A percentile compares a stretch with the other conserved stretches of the same genome.
Evolutionary conservation across 352 stramenopile species (phyloP).

Genomic region (Pelagophyceae sp.): DNA sequence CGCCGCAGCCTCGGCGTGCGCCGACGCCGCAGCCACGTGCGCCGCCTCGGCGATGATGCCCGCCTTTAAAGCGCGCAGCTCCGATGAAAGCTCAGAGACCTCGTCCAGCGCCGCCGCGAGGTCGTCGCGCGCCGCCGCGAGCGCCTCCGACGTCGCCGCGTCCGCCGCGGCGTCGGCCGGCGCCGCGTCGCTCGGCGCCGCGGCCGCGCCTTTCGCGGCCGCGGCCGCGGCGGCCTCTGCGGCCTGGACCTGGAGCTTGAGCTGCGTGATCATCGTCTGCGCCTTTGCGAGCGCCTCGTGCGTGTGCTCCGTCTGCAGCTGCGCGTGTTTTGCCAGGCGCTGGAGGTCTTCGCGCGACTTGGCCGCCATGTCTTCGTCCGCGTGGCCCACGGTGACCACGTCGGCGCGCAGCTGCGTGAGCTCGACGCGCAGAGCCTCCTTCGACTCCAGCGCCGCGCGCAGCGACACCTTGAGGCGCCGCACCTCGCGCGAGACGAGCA

Average conservation of each 20-base stretch:
- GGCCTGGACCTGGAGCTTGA: background rate
- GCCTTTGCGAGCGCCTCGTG: background rate
- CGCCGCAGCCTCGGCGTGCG: background rate
- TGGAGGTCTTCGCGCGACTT: background rate
- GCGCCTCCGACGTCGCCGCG: background rate
- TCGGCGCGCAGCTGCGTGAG: background rate
- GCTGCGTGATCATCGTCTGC: conserved; percentile 3
- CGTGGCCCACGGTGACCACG: background rate
- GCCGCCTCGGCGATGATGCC: no score
- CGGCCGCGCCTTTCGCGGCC: background rate
- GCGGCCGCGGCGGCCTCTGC: background rate
- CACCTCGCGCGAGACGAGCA: no score
- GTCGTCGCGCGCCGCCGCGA: background rate
- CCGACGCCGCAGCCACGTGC: background rate
- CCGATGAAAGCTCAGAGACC: no score
- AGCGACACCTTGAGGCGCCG: background rate
- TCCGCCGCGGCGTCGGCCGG: background rate
- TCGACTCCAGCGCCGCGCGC: background rate
- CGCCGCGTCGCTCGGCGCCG: background rate
- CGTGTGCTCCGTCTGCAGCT: background rate
- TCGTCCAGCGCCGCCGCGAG: background rate
- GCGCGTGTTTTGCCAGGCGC: background rate
- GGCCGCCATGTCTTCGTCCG: background rate
- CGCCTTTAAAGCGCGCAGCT: no score
- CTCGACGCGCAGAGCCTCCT: background rate